These are phyloP conservation scores for Metschnikowia noctiluminum DNA, from an alignment of 805 yeast species.

Conservation along the genomic window DNA sequence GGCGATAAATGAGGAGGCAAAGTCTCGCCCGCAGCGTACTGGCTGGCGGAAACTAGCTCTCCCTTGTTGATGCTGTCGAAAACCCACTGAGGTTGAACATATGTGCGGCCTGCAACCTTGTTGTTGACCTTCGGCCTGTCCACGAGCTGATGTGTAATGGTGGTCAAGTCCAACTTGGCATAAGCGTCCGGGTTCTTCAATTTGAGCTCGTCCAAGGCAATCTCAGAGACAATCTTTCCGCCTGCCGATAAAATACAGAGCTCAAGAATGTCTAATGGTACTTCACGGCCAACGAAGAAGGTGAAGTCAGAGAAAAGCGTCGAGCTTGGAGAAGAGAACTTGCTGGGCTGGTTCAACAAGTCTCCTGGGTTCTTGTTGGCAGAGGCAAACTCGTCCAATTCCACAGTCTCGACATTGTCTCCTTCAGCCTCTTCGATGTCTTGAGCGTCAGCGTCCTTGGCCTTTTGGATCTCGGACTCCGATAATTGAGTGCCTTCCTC, in stretches of 20 bases:
- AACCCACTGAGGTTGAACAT: constrained; percentile 97
- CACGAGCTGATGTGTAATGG: constrained; percentile 87
- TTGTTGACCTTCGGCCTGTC: constrained; percentile 82
- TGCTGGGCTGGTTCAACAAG: constrained; percentile 61
- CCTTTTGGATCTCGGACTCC: constrained; percentile 42
- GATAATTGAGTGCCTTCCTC: constrained; percentile 37
- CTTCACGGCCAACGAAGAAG: constrained; percentile 92
- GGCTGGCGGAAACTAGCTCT: constrained; percentile 68
- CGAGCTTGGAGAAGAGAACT: constrained; percentile 54
- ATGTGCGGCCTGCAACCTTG: constrained; percentile 87
- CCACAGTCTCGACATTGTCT: constrained; percentile 17
- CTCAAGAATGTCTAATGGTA: constrained; percentile 86
- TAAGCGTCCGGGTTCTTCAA: constrained; percentile 44
- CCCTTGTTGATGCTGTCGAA: constrained; percentile 86
- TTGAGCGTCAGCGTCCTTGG: constrained; percentile 47
- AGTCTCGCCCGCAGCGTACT: constrained; percentile 90
- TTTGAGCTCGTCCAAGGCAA: constrained; percentile 74
- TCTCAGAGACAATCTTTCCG: constrained; percentile 81
- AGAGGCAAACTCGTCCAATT: constrained; percentile 70
- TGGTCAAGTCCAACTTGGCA: constrained; percentile 54
- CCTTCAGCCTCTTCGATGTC: constrained; percentile 28
- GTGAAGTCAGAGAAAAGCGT: constrained; percentile 68
- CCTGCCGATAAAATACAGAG: constrained; percentile 84
- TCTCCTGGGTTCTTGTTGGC: constrained; percentile 66
- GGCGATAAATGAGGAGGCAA: constrained; percentile 97